Conservation (phyloP, 768 basidiomycete species). For the Amanita subjunquillea region DNA sequence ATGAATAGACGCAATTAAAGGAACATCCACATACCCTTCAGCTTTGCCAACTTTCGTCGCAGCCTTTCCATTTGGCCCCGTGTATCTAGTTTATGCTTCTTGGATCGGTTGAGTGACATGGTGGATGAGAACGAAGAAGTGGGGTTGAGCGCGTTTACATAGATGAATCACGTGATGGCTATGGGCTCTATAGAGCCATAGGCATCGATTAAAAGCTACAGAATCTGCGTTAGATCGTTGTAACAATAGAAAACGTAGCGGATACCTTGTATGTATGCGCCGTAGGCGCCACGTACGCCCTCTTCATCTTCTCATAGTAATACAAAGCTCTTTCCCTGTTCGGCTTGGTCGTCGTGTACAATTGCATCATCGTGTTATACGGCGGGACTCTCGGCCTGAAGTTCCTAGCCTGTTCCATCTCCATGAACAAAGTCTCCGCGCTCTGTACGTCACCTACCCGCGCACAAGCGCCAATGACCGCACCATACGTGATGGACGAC, state of each 20-base stretch:
- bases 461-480: constrained; percentile 88
- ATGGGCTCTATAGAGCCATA: constrained; percentile 82
- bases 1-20: too few relatives aligned
- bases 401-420: constrained; percentile 66
- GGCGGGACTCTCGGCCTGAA: constrained; percentile 90
- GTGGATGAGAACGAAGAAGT: too few relatives aligned
- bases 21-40: too few relatives aligned
- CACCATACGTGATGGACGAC: constrained; percentile 88
- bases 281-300: constrained; percentile 58
- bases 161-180: too few relatives aligned
- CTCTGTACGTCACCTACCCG: constrained; percentile 80
- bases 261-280: constrained; percentile 89
- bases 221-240: constrained; percentile 5
- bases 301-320: constrained; percentile 60
- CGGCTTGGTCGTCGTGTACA: constrained; percentile 86
- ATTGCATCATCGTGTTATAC: constrained; percentile 98
- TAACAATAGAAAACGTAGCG: neutral
- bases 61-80: too few relatives aligned
- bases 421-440: constrained; percentile 75
- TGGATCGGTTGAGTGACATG: too few relatives aligned
- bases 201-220: constrained; percentile 76
- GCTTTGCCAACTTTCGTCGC: too few relatives aligned
- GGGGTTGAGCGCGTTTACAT: too few relatives aligned
- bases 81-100: too few relatives aligned
- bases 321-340: constrained; percentile 66